Base-by-base conservation (phyloP, 2,329 filamentous ascomycete genomes). In the Cadophora luteo-olivacea region DNA sequence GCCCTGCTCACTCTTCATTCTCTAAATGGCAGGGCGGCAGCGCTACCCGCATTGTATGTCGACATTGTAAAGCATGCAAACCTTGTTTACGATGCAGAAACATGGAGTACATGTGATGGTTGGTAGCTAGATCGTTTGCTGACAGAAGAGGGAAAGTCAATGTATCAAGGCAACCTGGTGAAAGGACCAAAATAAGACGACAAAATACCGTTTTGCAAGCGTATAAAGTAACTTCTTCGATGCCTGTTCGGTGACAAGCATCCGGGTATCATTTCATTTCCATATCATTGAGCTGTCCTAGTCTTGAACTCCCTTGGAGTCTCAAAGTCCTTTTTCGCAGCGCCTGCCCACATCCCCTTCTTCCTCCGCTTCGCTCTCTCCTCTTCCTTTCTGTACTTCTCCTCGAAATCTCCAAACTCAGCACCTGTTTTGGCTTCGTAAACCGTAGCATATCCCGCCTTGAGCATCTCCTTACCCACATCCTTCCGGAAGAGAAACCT, bases 361-460 rank as follows among this genome's bases (percentile, higher is more conserved):
- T 86, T 87, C 77, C 85, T 86, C 70, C 77, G 82, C 82, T 89
- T 92, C 3, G 92, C 92, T 78, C 83, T 83, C 58, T 83, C 84
- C 80, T 94, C 90, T 6, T 89, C 89, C 69, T 82, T 84, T 72
- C 87, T 85, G 78, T 95, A 95, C 69, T 84, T 79, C 60, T 83
- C 81, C 74, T 89, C 87, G 66, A 86, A 83, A 0, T 89, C 88
- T 29, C 96, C 96, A 83, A 96, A 99, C 78, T 98, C 96, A 24
- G 88, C 91, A 3, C 95, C 96, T 5, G 85, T 87, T 80, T 97
- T 98, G 33, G 93, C 95, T 81, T 98, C 96, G 78, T 98, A 99
- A 3, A 96, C 91, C 2, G 93, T 97, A 51, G 95, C 96, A 71
- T 97, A 81, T 0, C 96, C 96, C 25, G 83, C 85, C 81, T 89